Base-by-base conservation (phyloP, 2,329 filamentous ascomycete species). In the Aureobasidium sp. region DNA sequence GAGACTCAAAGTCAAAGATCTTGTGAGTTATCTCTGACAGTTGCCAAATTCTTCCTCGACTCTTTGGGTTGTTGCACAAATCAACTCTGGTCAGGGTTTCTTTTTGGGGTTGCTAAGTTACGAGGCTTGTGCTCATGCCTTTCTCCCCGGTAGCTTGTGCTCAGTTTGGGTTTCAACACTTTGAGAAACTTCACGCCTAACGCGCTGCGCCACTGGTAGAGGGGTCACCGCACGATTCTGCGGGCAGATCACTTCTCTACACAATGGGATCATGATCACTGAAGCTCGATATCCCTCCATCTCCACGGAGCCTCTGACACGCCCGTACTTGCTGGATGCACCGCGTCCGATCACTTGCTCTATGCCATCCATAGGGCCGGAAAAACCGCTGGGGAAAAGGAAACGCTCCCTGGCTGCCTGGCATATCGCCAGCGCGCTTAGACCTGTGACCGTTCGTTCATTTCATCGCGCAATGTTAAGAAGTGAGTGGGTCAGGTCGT, bases 151-250 rank as follows among this genome's bases (percentile, higher is more conserved):
- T 40, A 57, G 40, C 40, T 57, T 57, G 40, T 57, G 40, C 53
- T 57, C 40, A 45, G 4, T 57, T 57, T 57, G 53, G 25, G 21
- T 57, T 57, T 57, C 53, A 57, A 45, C 53, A 57, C 40, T 45
- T 31, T 45, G 29, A 33, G 53, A 57, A 46, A 35, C 53, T 57
- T 57, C 31, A 43, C 53, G 53, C 27, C 31, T 35, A 57, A 57
- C 11, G 53, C 40, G 53, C 53, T 57, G 53, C 53, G 53, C 53
- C 53, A 57, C 53, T 43, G 27, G 27, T 25, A 25, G 21, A 57
- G 31, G 31, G 27, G 21, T 57, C 38, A 57, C 37, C 37, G 25
- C 43, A 43, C 38, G 51, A 55, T 25, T 42, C 25, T 11, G 27
- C 21, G n/a, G 43, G 51, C 51, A 55, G 51, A 55, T 55, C 51